Percentiles rank a stretch among this genome's conserved stretches.
These are phyloP conservation scores for Candida sp. DNA, from an alignment of 1,139 yeast species.

Conservation along the genomic window DNA sequence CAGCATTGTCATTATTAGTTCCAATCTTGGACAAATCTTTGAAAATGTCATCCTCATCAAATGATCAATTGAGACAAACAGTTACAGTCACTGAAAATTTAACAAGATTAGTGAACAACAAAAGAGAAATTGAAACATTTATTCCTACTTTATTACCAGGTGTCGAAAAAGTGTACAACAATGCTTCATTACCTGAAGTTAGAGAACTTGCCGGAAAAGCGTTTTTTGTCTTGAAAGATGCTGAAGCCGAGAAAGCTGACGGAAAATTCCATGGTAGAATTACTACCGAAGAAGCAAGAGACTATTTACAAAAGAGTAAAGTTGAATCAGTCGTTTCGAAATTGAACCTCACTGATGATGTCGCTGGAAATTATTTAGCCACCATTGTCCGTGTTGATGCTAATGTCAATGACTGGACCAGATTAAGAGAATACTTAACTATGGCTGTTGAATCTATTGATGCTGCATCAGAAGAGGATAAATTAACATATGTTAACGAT, in stretches of 20 bases:
- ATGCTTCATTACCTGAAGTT: slow-evolving; percentile 95
- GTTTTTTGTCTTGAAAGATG: slow-evolving; percentile 73
- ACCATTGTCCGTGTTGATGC: slow-evolving; percentile 66
- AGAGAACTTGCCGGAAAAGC: slow-evolving; percentile 93
- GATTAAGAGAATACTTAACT: slow-evolving; percentile 56
- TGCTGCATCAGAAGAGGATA: slow-evolving; percentile 30
- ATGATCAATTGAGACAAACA: slow-evolving; percentile 94
- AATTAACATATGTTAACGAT: slow-evolving; percentile 38
- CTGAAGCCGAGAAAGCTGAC: slow-evolving; percentile 63
- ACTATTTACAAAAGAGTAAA: slow-evolving; percentile 36
- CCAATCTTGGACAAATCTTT: slow-evolving; percentile 92
- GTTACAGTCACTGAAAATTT: slow-evolving; percentile 95
- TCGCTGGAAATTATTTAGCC: slow-evolving; percentile 48
- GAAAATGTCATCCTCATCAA: slow-evolving; percentile 85
- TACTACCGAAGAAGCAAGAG: slow-evolving; percentile 49
- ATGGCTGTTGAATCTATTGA: slow-evolving; percentile 34
- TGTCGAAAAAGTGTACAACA: slow-evolving; percentile 79
- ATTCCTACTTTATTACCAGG: slow-evolving; percentile 90
- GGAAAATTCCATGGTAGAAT: slow-evolving; percentile 79
- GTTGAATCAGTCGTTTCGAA: slow-evolving; percentile 16
- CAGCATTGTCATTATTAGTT: slow-evolving; percentile 84
- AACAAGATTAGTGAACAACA: slow-evolving; percentile 93
- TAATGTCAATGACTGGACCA: slow-evolving; percentile 88
- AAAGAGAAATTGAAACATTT: slow-evolving; percentile 83
- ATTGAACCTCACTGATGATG: slow-evolving; percentile 26